phyloP scores from a whole-genome alignment of 2,329 filamentous ascomycete genomes.

The Colletotrichum karsti region DNA sequence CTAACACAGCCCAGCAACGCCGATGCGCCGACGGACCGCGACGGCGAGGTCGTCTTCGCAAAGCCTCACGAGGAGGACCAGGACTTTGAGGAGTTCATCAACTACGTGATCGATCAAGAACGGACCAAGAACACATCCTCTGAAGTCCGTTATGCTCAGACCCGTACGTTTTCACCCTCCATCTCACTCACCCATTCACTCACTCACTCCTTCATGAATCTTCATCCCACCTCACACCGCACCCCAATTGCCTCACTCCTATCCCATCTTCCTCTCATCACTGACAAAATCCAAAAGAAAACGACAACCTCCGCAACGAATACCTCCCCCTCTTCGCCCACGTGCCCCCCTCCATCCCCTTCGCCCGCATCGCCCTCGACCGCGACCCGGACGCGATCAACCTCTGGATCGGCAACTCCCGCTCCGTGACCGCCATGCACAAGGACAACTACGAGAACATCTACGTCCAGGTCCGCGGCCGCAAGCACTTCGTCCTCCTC shows the following conservation, averaged over 20 bases:
- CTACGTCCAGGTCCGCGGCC: slow-evolving; percentile 78
- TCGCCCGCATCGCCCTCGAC: slow-evolving; percentile 74
- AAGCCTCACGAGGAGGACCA: slow-evolving; percentile 77
- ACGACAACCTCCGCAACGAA: slow-evolving; percentile 82
- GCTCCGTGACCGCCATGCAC: slow-evolving; percentile 76
- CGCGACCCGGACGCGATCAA: slow-evolving; percentile 78
- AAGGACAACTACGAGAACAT: slow-evolving; percentile 89
- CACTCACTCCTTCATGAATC: no score
- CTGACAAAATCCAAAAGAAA: slow-evolving; percentile 58
- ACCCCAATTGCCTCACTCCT: neutral
- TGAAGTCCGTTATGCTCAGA: slow-evolving; percentile 78
- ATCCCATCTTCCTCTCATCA: neutral
- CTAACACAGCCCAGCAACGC: slow-evolving; percentile 46
- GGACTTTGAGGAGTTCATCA: slow-evolving; percentile 68
- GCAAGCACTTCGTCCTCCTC: slow-evolving; percentile 79
- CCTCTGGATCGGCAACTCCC: slow-evolving; percentile 81
- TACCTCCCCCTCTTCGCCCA: slow-evolving; percentile 71
- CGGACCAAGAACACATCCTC: slow-evolving; percentile 31
- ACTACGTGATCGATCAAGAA: slow-evolving; percentile 58
- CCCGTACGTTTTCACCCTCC: slow-evolving; percentile 55
- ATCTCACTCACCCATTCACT: neutral
- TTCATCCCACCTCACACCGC: neutral
- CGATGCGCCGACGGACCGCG: slow-evolving; percentile 58
- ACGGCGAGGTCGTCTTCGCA: slow-evolving; percentile 62
- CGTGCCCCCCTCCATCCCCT: slow-evolving; percentile 72